Conservation (phyloP, 768 basidiomycete species). For the Floccularia luteovirens region DNA sequence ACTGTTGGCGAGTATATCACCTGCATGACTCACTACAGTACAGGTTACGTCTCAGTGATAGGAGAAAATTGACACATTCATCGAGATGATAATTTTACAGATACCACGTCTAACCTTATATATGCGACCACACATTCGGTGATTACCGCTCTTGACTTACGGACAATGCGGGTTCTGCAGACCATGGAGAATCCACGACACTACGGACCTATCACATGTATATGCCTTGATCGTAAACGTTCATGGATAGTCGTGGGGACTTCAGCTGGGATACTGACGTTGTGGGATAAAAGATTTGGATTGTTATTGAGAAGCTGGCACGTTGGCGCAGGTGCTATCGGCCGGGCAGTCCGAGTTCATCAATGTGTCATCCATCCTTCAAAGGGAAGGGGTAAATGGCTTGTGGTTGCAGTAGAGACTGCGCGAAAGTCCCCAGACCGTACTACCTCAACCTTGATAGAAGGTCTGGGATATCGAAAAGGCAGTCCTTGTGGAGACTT, state of each 20-base stretch:
- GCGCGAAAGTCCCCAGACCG: conserved; percentile 32
- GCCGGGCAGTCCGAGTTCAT: conserved; percentile 52
- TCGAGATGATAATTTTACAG: conserved; percentile 16
- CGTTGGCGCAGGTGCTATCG: conserved; percentile 47
- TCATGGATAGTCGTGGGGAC: conserved; percentile 91
- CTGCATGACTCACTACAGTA: conserved; percentile 74
- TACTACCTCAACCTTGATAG: conserved; percentile 49
- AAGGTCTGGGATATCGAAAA: conserved; percentile 95
- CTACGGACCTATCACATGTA: conserved; percentile 76
- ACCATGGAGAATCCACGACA: conserved; percentile 81
- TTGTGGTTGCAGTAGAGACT: conserved; percentile 75
- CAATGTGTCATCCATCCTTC: conserved; percentile 80
- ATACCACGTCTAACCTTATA: conserved; percentile 73
- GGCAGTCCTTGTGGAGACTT: conserved; percentile 72
- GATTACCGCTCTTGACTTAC: conserved; percentile 74
- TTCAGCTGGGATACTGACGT: conserved; percentile 70
- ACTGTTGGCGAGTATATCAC: conserved; percentile 75
- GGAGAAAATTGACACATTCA: conserved; percentile 3
- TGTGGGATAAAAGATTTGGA: conserved; percentile 97
- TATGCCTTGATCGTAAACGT: conserved; percentile 78
- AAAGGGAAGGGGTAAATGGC: conserved; percentile 83
- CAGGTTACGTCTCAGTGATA: no score
- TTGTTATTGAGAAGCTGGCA: conserved; percentile 85
- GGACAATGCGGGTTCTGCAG: conserved; percentile 73
- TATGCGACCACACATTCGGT: conserved; percentile 79